These are phyloP conservation scores for Aphanomyces invadans DNA, from an alignment of 352 stramenopile species.

Conservation along the genomic window DNA sequence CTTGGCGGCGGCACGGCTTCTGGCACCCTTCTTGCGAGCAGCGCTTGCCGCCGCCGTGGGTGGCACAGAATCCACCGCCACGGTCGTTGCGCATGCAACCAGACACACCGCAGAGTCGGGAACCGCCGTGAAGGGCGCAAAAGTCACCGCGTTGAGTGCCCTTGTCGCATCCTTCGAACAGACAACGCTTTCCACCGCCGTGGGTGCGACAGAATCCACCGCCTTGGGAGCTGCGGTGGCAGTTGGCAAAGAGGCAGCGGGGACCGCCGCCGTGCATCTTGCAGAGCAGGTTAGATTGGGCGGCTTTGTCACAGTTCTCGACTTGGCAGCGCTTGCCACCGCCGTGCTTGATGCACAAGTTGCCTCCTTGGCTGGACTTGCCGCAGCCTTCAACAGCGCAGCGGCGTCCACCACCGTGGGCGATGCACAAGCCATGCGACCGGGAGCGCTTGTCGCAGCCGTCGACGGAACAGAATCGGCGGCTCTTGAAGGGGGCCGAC, in stretches of 20 bases:
- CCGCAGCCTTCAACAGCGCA: conserved; percentile 70
- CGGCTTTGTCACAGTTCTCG: conserved; percentile 69
- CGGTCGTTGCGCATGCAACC: conserved; percentile 82
- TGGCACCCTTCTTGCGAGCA: conserved; percentile 14
- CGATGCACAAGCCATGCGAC: conserved; percentile 80
- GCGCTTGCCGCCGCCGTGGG: conserved; percentile 30
- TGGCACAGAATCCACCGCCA: conserved; percentile 39
- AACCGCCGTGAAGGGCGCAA: conserved; percentile 77
- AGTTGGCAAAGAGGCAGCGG: conserved; percentile 60
- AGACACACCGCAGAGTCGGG: conserved; percentile 66
- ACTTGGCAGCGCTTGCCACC: conserved; percentile 72
- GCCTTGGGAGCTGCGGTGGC: conserved; percentile 63
- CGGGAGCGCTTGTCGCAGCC: conserved; percentile 83
- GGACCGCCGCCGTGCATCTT: conserved; percentile 75
- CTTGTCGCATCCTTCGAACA: conserved; percentile 75
- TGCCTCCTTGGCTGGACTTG: conserved; percentile 68
- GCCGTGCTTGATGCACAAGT: conserved; percentile 79
- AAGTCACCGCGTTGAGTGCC: conserved; percentile 81
- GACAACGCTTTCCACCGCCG: conserved; percentile 80
- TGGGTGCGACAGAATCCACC: conserved; percentile 77
- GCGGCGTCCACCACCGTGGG: conserved; percentile 65
- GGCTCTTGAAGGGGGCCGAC: conserved; percentile 42
- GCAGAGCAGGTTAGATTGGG: conserved; percentile 79
- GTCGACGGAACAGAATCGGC: conserved; percentile 51
- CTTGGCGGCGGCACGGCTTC: conserved; percentile 74